Conservation (phyloP, 1,284 basidiomycete species). For the Xerocomus minutiporus region DNA sequence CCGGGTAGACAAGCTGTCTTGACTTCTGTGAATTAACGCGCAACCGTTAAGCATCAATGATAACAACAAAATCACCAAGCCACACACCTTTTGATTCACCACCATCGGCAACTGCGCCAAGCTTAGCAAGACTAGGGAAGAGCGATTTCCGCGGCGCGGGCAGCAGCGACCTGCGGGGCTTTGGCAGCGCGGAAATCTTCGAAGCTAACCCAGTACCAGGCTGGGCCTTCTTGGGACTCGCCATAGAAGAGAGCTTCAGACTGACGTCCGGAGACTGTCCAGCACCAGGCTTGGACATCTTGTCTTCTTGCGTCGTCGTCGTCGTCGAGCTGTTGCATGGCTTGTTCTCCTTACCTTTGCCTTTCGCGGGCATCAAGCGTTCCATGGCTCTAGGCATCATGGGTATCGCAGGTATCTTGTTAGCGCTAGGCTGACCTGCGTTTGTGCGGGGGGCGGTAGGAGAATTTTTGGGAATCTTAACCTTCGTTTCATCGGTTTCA, state of each 20-base stretch:
- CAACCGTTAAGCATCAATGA: slow-evolving; percentile 7
- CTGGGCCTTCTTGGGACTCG: slow-evolving; percentile 4
- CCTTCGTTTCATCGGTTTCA: not conserved
- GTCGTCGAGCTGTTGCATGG: slow-evolving; percentile 1
- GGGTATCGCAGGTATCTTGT: slow-evolving; percentile 7
- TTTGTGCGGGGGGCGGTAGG: not conserved
- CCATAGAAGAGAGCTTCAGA: slow-evolving; percentile 6
- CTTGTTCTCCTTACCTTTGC: slow-evolving; percentile 22
- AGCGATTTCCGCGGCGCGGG: not conserved
- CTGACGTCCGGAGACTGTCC: not conserved
- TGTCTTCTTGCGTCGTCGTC: slow-evolving; percentile 2
- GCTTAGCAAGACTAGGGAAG: not conserved
- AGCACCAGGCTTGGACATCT: not conserved
- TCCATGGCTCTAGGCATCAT: slow-evolving; percentile 3
- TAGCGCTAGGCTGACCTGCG: slow-evolving; percentile 6
- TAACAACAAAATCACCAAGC: not conserved
- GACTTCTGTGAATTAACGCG: slow-evolving; percentile 5
- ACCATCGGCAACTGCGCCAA: not conserved
- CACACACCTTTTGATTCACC: slow-evolving; percentile 8
- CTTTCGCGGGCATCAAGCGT: slow-evolving; percentile 1
- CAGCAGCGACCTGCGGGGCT: slow-evolving; percentile 4
- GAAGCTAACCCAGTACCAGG: not conserved
- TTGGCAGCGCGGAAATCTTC: not conserved
- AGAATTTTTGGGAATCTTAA: not conserved
- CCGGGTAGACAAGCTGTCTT: slow-evolving; percentile 2